Conservation (phyloP, 2,329 filamentous ascomycete genomes). For the Ceratocystis variospora region DNA sequence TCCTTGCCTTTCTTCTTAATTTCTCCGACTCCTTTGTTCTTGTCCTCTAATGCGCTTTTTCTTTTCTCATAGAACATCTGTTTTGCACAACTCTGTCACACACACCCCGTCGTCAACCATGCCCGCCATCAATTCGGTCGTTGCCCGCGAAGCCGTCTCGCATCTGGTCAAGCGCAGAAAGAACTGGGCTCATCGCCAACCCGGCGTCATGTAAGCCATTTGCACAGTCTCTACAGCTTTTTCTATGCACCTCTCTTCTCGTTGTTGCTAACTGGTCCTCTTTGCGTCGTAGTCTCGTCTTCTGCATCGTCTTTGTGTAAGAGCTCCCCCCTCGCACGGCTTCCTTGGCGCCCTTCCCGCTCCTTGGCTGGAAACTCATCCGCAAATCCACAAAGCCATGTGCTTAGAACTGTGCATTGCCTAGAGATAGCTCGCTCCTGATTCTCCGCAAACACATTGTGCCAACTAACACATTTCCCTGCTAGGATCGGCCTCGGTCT, state of each 20-base stretch:
- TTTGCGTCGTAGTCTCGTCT: slow-evolving; percentile 25
- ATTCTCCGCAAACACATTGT: neutral
- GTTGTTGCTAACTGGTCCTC: slow-evolving; percentile 5
- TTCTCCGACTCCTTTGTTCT: neutral
- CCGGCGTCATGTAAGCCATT: slow-evolving; percentile 27
- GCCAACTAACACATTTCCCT: slow-evolving; percentile 19
- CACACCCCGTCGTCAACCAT: slow-evolving; percentile 25
- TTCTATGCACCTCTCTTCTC: neutral
- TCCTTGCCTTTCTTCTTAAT: neutral
- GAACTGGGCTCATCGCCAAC: slow-evolving; percentile 30
- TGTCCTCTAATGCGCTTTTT: neutral
- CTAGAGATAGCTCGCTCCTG: neutral
- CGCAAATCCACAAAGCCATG: neutral
- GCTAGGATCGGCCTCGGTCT: slow-evolving; percentile 27
- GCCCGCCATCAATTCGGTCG: slow-evolving; percentile 31
- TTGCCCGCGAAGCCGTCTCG: slow-evolving; percentile 28
- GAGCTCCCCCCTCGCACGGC: slow-evolving; percentile 3
- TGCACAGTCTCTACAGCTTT: neutral
- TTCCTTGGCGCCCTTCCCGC: neutral
- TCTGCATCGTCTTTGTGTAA: slow-evolving; percentile 30
- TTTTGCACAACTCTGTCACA: slow-evolving; percentile 20
- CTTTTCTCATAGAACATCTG: neutral
- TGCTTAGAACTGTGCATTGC: too few species aligned
- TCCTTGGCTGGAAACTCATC: neutral
- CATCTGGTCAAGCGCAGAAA: slow-evolving; percentile 29